These are phyloP conservation scores for Scedosporium apiospermum DNA, from an alignment of 2,329 filamentous ascomycete genomes.

Conservation along the genomic window DNA sequence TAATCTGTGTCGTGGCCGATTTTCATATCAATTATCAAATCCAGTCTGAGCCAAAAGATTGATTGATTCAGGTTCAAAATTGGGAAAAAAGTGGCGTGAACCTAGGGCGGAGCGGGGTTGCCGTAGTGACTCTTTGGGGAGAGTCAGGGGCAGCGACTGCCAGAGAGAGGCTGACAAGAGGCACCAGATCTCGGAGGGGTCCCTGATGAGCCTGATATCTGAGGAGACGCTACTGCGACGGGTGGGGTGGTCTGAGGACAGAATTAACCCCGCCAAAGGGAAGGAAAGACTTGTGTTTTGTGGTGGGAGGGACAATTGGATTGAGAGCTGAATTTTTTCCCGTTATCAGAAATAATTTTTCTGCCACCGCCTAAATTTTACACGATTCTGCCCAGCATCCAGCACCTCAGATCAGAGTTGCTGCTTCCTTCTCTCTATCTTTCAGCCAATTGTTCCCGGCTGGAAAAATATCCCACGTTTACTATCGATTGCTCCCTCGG, in stretches of 20 bases:
- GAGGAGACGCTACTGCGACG: neutral
- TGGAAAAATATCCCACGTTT: neutral
- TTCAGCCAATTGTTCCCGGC: neutral
- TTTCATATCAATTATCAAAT: neutral
- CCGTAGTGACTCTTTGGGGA: constrained; percentile 2
- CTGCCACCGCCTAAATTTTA: constrained; percentile 7
- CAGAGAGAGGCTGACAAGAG: neutral
- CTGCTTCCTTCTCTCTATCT: neutral
- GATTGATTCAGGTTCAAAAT: neutral
- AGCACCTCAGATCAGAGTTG: neutral
- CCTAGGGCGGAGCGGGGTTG: constrained; percentile 6
- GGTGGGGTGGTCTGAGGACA: neutral
- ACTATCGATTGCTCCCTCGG: neutral
- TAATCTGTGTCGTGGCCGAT: constrained; percentile 1
- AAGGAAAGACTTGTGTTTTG: no score
- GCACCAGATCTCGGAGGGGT: neutral
- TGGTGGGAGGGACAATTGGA: no score
- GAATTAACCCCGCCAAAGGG: neutral
- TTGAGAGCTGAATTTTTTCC: no score
- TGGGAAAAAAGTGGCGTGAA: constrained; percentile 1
- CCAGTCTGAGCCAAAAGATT: neutral
- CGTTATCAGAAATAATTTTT: constrained; percentile 1
- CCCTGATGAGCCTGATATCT: neutral
- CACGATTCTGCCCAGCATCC: neutral
- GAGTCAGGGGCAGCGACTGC: neutral